phyloP scores from a whole-genome alignment of 768 basidiomycete genomes.

The Calocybe indica region DNA sequence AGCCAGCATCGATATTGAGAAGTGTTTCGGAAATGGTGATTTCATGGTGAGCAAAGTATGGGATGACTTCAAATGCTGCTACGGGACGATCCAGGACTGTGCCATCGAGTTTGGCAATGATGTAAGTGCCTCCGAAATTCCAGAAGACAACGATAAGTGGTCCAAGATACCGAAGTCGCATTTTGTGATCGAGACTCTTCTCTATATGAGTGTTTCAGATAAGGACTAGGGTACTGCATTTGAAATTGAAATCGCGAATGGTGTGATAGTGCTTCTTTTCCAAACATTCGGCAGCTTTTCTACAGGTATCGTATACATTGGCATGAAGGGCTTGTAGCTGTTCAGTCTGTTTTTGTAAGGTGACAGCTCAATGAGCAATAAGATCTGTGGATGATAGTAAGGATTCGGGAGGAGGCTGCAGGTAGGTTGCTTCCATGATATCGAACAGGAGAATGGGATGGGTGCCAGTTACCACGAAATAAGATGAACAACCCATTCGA shows the following conservation, averaged over 20 bases:
- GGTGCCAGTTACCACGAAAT: constrained; percentile 3
- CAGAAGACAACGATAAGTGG: constrained; percentile 25
- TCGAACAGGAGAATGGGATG: constrained; percentile 3
- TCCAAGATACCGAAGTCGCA: constrained; percentile 29
- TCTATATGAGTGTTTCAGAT: constrained; percentile 26
- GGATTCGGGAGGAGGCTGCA: neutral
- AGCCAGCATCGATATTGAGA: neutral
- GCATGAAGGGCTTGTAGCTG: neutral
- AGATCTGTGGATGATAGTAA: neutral
- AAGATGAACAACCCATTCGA: constrained; percentile 24
- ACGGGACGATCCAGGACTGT: constrained; percentile 17
- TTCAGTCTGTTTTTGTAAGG: neutral
- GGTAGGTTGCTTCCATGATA: constrained; percentile 2
- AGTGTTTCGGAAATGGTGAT: neutral
- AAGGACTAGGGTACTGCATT: constrained; percentile 25
- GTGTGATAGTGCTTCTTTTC: neutral
- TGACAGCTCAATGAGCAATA: neutral
- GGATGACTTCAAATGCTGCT: constrained; percentile 20
- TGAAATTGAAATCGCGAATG: neutral
- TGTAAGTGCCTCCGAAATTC: constrained; percentile 22
- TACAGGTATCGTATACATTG: neutral
- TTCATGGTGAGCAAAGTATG: constrained; percentile 13
- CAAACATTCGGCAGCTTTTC: neutral
- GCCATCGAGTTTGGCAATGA: constrained; percentile 24
- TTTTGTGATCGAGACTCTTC: constrained; percentile 21